These are phyloP conservation scores for Phytophthora colocasiae DNA, from an alignment of 352 stramenopile species.

Conservation along the genomic window DNA sequence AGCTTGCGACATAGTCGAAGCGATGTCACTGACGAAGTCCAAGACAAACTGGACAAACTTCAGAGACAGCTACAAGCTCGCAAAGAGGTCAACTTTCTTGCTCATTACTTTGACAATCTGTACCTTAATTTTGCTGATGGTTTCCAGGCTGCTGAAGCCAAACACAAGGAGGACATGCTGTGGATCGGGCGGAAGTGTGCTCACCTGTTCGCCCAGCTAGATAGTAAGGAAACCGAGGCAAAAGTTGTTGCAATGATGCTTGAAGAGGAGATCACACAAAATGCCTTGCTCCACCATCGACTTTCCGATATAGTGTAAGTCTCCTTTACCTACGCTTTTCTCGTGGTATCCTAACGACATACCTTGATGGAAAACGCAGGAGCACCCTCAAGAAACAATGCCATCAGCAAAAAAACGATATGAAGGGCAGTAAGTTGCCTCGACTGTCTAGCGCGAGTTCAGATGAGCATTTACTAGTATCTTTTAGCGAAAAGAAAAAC, in stretches of 20 bases:
- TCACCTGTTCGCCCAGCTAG: constrained; percentile 67
- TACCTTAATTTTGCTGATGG: background rate
- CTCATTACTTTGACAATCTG: background rate
- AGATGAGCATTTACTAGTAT: background rate
- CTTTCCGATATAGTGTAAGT: constrained; percentile 29
- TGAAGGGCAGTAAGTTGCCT: constrained; percentile 11
- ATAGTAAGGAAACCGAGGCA: constrained; percentile 61
- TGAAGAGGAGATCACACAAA: constrained; percentile 40
- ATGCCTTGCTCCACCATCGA: constrained; percentile 14
- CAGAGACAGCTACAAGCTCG: constrained; percentile 21
- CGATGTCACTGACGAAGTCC: constrained; percentile 23
- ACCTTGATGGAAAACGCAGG: constrained; percentile 1
- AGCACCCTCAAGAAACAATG: constrained; percentile 4
- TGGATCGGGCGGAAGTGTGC: constrained; percentile 68
- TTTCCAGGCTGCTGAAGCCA: constrained; percentile 42
- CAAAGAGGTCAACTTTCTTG: constrained; percentile 34
- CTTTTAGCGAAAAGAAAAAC: background rate
- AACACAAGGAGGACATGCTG: constrained; percentile 54
- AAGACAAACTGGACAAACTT: constrained; percentile 41
- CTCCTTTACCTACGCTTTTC: background rate
- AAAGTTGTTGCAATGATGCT: constrained; percentile 44
- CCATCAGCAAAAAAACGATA: background rate
- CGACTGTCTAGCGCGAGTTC: constrained; percentile 11
- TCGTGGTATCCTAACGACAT: background rate
- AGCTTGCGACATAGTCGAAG: constrained; percentile 7